Conservation (phyloP, 208 protist genomes). For the Wallacemonas sp. region DNA sequence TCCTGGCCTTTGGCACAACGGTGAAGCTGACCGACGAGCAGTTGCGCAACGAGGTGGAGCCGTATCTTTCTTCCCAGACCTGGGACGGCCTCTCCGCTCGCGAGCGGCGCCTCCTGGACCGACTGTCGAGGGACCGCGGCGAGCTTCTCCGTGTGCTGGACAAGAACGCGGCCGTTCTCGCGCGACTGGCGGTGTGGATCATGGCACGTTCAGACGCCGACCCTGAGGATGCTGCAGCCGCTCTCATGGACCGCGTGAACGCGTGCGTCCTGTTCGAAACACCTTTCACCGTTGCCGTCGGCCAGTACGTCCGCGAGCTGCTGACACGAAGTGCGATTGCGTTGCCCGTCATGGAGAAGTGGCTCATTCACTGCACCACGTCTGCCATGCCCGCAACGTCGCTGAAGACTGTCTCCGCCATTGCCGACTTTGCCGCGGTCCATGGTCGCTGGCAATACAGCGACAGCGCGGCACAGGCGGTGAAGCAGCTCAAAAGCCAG, state of each 20-base stretch:
- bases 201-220: neutral
- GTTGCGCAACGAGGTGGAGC: constrained; percentile 23
- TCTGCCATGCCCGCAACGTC: constrained; percentile 23
- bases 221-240: neutral
- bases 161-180: constrained; percentile 47
- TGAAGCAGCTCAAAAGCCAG: neutral
- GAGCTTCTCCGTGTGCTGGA: constrained; percentile 32
- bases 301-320: constrained; percentile 62
- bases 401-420: constrained; percentile 31
- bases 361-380: constrained; percentile 34
- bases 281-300: constrained; percentile 43
- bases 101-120: constrained; percentile 19
- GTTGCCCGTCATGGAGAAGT: constrained; percentile 37
- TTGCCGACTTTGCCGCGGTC: constrained; percentile 51
- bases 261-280: constrained; percentile 33
- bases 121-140: constrained; percentile 4
- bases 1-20: constrained; percentile 27
- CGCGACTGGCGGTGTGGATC: constrained; percentile 42
- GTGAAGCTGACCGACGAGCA: constrained; percentile 29
- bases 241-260: constrained; percentile 27
- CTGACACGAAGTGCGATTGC: constrained; percentile 32
- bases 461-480: constrained; percentile 12
- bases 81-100: constrained; percentile 1
- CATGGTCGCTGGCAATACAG: constrained; percentile 31
- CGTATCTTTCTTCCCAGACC: constrained; percentile 5